A percentile compares a stretch with the other conserved stretches of the same genome.
Evolutionary conservation across 257 asterid species (phyloP).

Genomic region (Gentiana dahurica): DNA sequence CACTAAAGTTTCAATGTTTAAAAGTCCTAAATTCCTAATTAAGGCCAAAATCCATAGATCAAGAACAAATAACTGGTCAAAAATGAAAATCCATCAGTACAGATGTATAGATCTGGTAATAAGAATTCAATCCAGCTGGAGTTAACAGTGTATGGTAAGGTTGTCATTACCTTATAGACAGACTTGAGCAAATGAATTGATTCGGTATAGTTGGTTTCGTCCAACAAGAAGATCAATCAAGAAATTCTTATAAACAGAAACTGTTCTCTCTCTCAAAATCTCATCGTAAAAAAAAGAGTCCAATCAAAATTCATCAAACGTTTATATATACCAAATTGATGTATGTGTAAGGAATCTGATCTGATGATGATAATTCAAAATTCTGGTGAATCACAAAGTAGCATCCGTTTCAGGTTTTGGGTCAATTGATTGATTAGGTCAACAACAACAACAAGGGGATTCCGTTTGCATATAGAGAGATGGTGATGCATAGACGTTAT

Average conservation of each 20-base stretch:
- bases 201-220: neutral
- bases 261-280: neutral
- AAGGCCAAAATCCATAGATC: conserved; percentile 11
- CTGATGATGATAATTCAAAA: conserved; percentile 1
- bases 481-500: neutral
- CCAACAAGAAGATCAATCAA: conserved; percentile 7
- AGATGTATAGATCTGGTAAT: conserved; percentile 14
- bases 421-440: conserved; percentile 7
- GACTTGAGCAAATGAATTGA: conserved; percentile 4
- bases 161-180: conserved; percentile 4
- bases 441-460: neutral
- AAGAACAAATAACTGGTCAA: neutral
- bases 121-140: too few relatives aligned
- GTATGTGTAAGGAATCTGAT: neutral
- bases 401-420: neutral
- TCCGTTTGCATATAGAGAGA: neutral
- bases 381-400: conserved; percentile 10
- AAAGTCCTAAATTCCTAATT: conserved; percentile 6
- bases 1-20: conserved; percentile 2
- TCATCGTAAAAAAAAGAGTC: conserved; percentile 6
- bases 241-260: conserved; percentile 11
- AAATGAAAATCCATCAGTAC: neutral
- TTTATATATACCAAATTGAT: neutral
- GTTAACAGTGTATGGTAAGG: conserved; percentile 3
- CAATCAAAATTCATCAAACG: conserved; percentile 9